Evolutionary conservation across 1,284 basidiomycete species (phyloP), one percentile per base, ranked within the genome.

Genomic region (Leccinum huronense): DNA sequence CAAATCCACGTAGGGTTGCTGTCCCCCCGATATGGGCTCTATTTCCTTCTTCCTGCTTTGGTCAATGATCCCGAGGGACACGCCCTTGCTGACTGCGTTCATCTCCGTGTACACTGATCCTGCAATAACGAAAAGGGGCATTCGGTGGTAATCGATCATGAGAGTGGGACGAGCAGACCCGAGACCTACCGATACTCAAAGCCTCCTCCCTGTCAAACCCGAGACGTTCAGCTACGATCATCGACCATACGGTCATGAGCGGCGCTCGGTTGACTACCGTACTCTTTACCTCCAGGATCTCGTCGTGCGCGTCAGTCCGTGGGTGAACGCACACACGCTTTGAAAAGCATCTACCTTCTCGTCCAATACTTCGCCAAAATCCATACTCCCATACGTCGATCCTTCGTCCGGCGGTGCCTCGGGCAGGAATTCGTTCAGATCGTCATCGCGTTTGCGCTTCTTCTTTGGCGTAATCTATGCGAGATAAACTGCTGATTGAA

Each of bases 201-300:
- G 97, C 92, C 77, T 98, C 97, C 68, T 92, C 86, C 59, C 89
- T 82, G 60, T 86, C 83, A 74, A 98, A 98, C 2, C 93, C 93
- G 64, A 97, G 81, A 33, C 87, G 81, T 70, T 96, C 92, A 7
- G 93, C 90, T 16, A 98, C 90, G 42, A 94, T 79, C 62, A 86
- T 91, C 0, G 93, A 87, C 96, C 96, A 98, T 1, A 91, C 93
- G 58, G 90, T 94, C 92, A 98, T 93, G 61, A 98, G 83, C 1
- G 97, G 96, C 1, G 96, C 95, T 23, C 96, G 88, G 76, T 98
- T 98, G 60, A 94, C 84, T 9, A 94, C 82, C 31, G 86, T 83
- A 10, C 77, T 84, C 70, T 88, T 91, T 53, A 73, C 79, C 67
- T 72, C 79, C 42, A 95, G 80, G 30, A 81, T 76, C 91, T 94